Conservation (phyloP, 1,139 yeast genomes). For the Candida sp. region DNA sequence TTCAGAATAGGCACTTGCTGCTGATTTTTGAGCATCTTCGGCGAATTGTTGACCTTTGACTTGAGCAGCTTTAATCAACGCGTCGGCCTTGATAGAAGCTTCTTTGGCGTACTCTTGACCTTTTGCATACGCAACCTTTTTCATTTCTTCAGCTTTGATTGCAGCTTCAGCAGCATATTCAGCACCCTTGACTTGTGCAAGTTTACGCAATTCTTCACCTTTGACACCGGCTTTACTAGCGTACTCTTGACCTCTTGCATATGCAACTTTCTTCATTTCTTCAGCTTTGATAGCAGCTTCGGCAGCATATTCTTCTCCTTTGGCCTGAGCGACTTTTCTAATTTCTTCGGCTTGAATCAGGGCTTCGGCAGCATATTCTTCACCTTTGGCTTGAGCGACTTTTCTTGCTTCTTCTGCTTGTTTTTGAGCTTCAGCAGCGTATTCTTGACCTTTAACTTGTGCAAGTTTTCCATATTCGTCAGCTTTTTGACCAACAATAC, state of each 20-base stretch:
- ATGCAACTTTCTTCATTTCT: background rate
- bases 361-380: background rate
- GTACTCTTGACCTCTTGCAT: background rate
- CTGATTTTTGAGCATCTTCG: slow-evolving; percentile 1
- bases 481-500: slow-evolving; percentile 5
- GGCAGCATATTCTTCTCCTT: background rate
- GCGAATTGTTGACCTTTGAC: slow-evolving; percentile 4
- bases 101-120: slow-evolving; percentile 3
- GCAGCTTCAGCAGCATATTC: background rate
- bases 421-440: slow-evolving; percentile 17
- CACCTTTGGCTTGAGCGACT: background rate
- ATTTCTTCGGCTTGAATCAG: background rate
- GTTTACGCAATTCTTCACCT: background rate
- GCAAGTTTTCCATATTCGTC: slow-evolving; percentile 7
- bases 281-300: background rate
- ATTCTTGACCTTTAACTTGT: slow-evolving; percentile 28
- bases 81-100: slow-evolving; percentile 1
- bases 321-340: background rate
- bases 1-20: slow-evolving; percentile 3
- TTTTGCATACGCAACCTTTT: background rate
- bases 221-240: background rate
- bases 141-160: background rate
- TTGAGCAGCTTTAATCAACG: slow-evolving; percentile 1
- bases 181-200: background rate
- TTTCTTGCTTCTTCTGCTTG: background rate